phyloP scores from a whole-genome alignment of 495 filamentous ascomycete species.

The Aspergillus ostianus region DNA sequence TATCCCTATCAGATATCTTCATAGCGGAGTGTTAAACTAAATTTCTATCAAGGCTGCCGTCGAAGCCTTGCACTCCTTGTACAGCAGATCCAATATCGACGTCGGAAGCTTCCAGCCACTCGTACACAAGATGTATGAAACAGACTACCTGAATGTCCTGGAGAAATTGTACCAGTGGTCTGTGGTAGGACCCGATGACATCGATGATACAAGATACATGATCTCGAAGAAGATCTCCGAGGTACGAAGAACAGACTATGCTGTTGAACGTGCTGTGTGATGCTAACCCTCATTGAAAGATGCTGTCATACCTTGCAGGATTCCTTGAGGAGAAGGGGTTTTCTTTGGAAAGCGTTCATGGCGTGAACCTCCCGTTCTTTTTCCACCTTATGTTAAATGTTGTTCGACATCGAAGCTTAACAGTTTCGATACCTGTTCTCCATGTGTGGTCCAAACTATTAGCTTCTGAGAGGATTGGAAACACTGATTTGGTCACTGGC shows the following conservation, averaged over 20 bases:
- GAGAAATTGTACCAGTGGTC: slow-evolving; percentile 80
- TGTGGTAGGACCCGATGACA: slow-evolving; percentile 69
- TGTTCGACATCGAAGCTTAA: slow-evolving; percentile 79
- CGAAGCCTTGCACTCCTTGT: slow-evolving; percentile 80
- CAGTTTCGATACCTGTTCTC: slow-evolving; percentile 89
- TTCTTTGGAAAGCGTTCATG: slow-evolving; percentile 47
- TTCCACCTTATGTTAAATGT: slow-evolving; percentile 76
- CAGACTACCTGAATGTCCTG: slow-evolving; percentile 68
- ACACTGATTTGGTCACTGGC: slow-evolving; percentile 62
- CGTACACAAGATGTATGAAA: slow-evolving; percentile 73
- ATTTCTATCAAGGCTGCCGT: slow-evolving; percentile 63
- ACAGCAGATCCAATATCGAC: slow-evolving; percentile 68
- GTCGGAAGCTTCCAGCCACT: slow-evolving; percentile 78
- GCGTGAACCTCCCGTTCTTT: slow-evolving; percentile 70
- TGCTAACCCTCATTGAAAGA: slow-evolving; percentile 40
- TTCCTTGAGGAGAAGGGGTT: slow-evolving; percentile 76
- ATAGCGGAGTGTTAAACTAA: slow-evolving; percentile 4
- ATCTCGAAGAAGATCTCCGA: slow-evolving; percentile 93
- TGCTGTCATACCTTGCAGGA: slow-evolving; percentile 79
- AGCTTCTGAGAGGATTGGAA: slow-evolving; percentile 59
- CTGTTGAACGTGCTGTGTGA: not conserved
- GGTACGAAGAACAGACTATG: slow-evolving; percentile 42
- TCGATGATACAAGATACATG: slow-evolving; percentile 88
- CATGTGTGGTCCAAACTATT: slow-evolving; percentile 84
- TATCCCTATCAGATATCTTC: slow-evolving; percentile 8